Percentiles rank a stretch among this genome's conserved stretches.
These are phyloP conservation scores for Ascoidea asiatica DNA, from an alignment of 805 yeast species.

Conservation along the genomic window DNA sequence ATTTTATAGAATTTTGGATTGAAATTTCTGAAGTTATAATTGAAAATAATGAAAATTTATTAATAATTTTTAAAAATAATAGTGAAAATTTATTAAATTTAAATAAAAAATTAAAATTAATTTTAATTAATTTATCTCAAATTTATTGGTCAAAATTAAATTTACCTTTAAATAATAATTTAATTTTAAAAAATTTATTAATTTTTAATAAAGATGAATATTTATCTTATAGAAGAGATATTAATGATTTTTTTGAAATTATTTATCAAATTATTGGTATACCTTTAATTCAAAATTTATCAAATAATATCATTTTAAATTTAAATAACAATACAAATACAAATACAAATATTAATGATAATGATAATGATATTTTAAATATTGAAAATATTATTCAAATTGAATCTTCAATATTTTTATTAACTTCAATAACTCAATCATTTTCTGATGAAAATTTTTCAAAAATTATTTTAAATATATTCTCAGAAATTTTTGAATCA, in stretches of 20 bases:
- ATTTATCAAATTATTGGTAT: constrained; percentile 52
- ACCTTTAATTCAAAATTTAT: constrained; percentile 31
- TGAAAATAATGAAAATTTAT: constrained; percentile 30
- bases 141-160: constrained; percentile 62
- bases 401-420: constrained; percentile 49
- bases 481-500: constrained; percentile 18
- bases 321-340: constrained; percentile 10
- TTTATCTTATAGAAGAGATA: constrained; percentile 53
- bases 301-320: constrained; percentile 19
- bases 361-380: neutral
- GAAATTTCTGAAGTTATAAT: constrained; percentile 44
- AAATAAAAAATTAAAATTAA: constrained; percentile 21
- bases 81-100: constrained; percentile 16
- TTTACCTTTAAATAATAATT: constrained; percentile 12
- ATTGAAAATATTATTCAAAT: constrained; percentile 21
- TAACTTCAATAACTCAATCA: constrained; percentile 33
- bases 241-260: constrained; percentile 64
- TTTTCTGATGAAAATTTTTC: constrained; percentile 18
- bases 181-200: constrained; percentile 17
- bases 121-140: constrained; percentile 31
- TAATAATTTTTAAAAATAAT: constrained; percentile 20
- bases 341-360: constrained; percentile 13
- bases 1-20: constrained; percentile 56
- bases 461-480: constrained; percentile 10
- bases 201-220: constrained; percentile 37